phyloP scores from a whole-genome alignment of 2,329 filamentous ascomycete genomes.

The Penicillium nordicum region DNA sequence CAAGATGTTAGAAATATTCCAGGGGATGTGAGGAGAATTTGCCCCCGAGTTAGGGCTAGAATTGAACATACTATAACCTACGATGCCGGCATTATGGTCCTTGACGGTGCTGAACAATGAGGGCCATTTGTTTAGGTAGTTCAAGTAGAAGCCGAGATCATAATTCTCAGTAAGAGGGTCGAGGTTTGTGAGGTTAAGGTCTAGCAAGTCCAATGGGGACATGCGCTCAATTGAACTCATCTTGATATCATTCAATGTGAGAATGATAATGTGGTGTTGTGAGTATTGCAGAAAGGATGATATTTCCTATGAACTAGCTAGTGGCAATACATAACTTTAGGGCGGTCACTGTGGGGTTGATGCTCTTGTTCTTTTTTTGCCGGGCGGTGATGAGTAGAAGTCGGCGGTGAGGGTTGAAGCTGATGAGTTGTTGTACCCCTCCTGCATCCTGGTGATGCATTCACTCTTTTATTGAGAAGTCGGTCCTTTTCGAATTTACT shows the following conservation, averaged over 20 bases:
- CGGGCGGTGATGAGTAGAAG: conserved; percentile 8
- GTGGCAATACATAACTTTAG: too few relatives aligned
- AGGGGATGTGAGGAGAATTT: not conserved
- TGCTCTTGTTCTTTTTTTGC: conserved; percentile 18
- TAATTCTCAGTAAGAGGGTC: conserved; percentile 98
- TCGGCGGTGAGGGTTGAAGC: conserved; percentile 1
- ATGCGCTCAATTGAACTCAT: conserved; percentile 89
- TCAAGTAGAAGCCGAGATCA: conserved; percentile 89
- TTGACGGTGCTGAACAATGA: conserved; percentile 90
- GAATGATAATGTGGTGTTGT: conserved; percentile 21
- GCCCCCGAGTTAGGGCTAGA: not conserved
- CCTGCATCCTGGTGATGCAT: conserved; percentile 4
- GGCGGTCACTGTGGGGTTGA: not conserved
- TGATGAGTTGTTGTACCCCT: not conserved
- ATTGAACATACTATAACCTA: conserved; percentile 76
- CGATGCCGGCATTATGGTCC: conserved; percentile 78
- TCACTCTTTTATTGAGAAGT: conserved; percentile 7
- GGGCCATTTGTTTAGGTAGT: conserved; percentile 95
- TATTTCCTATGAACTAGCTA: too few relatives aligned
- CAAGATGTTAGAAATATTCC: conserved; percentile 1
- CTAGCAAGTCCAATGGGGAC: conserved; percentile 76
- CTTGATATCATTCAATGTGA: conserved; percentile 14
- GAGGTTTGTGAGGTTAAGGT: conserved; percentile 90
- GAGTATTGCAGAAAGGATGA: too few relatives aligned
- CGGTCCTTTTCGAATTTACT: conserved; percentile 3